A percentile compares a stretch with the other conserved stretches of the same genome.
Evolutionary conservation across 2,329 filamentous ascomycete species (phyloP).

Genomic region (Lachnellula suecica): DNA sequence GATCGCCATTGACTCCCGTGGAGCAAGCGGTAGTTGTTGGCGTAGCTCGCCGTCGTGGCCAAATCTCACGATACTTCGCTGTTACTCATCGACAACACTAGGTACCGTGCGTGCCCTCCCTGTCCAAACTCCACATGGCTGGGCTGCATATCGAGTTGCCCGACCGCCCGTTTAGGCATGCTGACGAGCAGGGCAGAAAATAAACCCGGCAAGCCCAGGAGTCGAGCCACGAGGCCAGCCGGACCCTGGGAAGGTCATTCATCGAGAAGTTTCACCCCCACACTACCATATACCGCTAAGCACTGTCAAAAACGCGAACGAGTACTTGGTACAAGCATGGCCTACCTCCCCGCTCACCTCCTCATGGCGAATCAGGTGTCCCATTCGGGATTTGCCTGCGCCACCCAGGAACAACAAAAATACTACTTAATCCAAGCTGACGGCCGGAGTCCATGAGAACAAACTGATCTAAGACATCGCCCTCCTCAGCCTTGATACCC

Average conservation of each 20-base stretch:
- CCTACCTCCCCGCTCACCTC: not conserved
- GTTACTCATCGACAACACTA: not conserved
- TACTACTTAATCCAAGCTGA: slow-evolving; percentile 18
- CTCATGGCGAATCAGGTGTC: not conserved
- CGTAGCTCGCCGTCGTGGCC: slow-evolving; percentile 2
- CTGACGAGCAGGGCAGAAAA: not conserved
- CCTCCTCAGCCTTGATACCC: slow-evolving; percentile 7
- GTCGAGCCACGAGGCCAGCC: slow-evolving; percentile 26
- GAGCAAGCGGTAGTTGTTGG: not conserved
- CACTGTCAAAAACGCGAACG: slow-evolving; percentile 1
- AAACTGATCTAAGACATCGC: slow-evolving; percentile 8
- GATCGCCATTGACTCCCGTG: slow-evolving; percentile 9
- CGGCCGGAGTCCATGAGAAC: slow-evolving; percentile 1
- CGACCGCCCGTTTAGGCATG: not conserved
- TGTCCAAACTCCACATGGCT: not conserved
- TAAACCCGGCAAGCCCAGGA: slow-evolving; percentile 12
- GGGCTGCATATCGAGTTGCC: slow-evolving; percentile 2
- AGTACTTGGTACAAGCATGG: not conserved
- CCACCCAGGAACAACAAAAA: slow-evolving; percentile 23
- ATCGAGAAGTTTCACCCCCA: slow-evolving; percentile 16
- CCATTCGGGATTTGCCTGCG: slow-evolving; percentile 11
- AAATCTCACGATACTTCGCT: slow-evolving; percentile 13
- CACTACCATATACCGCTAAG: slow-evolving; percentile 3
- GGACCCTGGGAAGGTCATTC: slow-evolving; percentile 10
- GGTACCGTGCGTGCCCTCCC: not conserved